Base-by-base conservation (phyloP, 2,329 filamentous ascomycete genomes). In the Daldinia sp. region DNA sequence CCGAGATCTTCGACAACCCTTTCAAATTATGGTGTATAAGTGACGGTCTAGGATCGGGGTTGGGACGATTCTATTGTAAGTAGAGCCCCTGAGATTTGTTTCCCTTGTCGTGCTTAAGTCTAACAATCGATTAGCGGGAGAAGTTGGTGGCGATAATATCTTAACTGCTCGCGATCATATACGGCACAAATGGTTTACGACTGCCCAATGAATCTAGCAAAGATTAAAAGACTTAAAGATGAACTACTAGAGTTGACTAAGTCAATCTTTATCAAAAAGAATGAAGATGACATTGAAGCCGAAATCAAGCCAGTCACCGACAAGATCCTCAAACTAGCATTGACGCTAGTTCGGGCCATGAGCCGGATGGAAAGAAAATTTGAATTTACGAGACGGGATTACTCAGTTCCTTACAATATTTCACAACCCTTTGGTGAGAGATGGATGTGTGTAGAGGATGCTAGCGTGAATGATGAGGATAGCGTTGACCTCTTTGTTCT, bases 61-160 rank as follows among this genome's bases (percentile, higher is more conserved):
- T 35, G 58, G 58, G 5, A 1, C 11, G 11, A 5, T 25, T n/a
- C 23, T 59, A n/a, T n/a, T n/a, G 49, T 59, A 11, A 59, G 56
- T 37, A 25, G 17, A 39, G n/a, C n/a, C n/a, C n/a, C n/a, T n/a
- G n/a, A n/a, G n/a, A n/a, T n/a, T n/a, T n/a, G n/a, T n/a, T n/a
- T n/a, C n/a, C n/a, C n/a, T n/a, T 8, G 2, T 15, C 6, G 13
- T 11, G 11, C 15, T 37, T 52, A 47, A 58, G 11, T 10, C 48
- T 52, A 47, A 58, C 15, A 21, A 5, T 52, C 27, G 9, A 8
- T 25, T 41, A 60, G 50, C 32, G 0, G 50, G 57, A 3, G 27
- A 53, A 19, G 9, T 39, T 15, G 49, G 57, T n/a, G 50, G 50
- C 13, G 9, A 49, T 17, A 6, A 4, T 5, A 1, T 1, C 58